A percentile compares a stretch with the other conserved stretches of the same genome.
Evolutionary conservation across 768 basidiomycete genomes (phyloP).

Genomic region (Boletus reticulatus): DNA sequence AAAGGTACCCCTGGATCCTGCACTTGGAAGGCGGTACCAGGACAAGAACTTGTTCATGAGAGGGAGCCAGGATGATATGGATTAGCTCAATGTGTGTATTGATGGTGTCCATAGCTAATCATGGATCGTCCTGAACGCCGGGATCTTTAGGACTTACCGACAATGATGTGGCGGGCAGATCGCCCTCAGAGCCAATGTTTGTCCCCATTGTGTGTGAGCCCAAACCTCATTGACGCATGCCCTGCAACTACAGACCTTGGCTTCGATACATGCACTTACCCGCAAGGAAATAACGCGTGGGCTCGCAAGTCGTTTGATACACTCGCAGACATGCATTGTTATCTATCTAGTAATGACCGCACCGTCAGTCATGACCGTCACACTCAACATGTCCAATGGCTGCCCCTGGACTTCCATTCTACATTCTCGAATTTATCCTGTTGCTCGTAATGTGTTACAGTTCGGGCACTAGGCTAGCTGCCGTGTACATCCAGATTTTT

Average conservation of each 20-base stretch:
- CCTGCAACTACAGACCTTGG: slow-evolving; percentile 48
- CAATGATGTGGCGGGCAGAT: slow-evolving; percentile 36
- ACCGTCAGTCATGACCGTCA: slow-evolving; percentile 81
- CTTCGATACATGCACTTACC: slow-evolving; percentile 83
- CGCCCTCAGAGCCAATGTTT: slow-evolving; percentile 28
- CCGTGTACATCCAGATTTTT: slow-evolving; percentile 64
- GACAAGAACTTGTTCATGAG: too few species aligned
- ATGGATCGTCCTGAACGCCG: too few species aligned
- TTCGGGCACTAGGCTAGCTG: slow-evolving; percentile 89
- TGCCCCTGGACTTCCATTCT: slow-evolving; percentile 89
- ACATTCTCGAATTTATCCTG: slow-evolving; percentile 82
- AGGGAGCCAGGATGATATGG: too few species aligned
- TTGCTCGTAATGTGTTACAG: slow-evolving; percentile 91
- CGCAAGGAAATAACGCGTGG: slow-evolving; percentile 81
- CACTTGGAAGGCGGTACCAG: too few species aligned
- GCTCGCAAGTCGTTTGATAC: slow-evolving; percentile 87
- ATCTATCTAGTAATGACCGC: slow-evolving; percentile 89
- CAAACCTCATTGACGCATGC: slow-evolving; percentile 13
- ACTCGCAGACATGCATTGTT: slow-evolving; percentile 82
- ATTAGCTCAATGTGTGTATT: too few species aligned
- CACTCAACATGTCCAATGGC: slow-evolving; percentile 76
- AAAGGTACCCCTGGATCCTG: too few species aligned
- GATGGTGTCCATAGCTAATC: too few species aligned
- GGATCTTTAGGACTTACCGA: too few species aligned
- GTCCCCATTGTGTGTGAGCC: slow-evolving; percentile 17